Conservation (phyloP, 306 rosid genomes). For the Prosopis cineraria region DNA sequence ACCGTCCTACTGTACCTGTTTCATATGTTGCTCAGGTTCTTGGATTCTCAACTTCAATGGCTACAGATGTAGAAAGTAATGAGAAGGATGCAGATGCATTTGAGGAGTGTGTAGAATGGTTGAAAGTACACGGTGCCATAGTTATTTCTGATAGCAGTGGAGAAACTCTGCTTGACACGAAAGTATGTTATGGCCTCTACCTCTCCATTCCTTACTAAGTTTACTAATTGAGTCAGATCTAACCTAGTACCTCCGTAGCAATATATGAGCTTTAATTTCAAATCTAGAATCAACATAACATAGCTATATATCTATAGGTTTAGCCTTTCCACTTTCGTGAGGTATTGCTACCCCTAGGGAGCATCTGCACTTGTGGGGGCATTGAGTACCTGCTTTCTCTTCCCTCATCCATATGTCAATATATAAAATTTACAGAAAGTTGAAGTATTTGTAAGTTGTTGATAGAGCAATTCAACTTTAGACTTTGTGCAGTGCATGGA, state of each 20-base stretch:
- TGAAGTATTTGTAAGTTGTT: neutral
- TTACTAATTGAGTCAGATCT: neutral
- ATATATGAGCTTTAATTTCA: neutral
- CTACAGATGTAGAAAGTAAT: slow-evolving; percentile 48
- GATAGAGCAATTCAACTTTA: neutral
- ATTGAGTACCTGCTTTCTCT: neutral
- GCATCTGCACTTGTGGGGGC: slow-evolving; percentile 4
- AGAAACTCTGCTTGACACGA: slow-evolving; percentile 75
- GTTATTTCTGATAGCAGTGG: slow-evolving; percentile 61
- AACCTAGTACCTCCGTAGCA: neutral
- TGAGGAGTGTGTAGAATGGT: slow-evolving; percentile 93
- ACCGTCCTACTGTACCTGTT: slow-evolving; percentile 88
- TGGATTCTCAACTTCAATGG: slow-evolving; percentile 56
- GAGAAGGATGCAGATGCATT: slow-evolving; percentile 65
- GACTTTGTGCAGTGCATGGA: neutral
- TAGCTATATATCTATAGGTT: neutral
- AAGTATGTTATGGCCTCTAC: slow-evolving; percentile 56
- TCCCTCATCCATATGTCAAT: neutral
- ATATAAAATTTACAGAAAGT: neutral
- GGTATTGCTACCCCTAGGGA: neutral
- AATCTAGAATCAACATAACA: neutral
- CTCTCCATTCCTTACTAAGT: slow-evolving; percentile 5
- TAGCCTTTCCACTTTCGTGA: neutral
- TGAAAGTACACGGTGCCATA: slow-evolving; percentile 89
- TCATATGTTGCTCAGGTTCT: slow-evolving; percentile 79